Evolutionary conservation across 768 basidiomycete genomes (phyloP), one percentile per base, ranked within the genome.

Genomic region (Tephrocybe sp.): DNA sequence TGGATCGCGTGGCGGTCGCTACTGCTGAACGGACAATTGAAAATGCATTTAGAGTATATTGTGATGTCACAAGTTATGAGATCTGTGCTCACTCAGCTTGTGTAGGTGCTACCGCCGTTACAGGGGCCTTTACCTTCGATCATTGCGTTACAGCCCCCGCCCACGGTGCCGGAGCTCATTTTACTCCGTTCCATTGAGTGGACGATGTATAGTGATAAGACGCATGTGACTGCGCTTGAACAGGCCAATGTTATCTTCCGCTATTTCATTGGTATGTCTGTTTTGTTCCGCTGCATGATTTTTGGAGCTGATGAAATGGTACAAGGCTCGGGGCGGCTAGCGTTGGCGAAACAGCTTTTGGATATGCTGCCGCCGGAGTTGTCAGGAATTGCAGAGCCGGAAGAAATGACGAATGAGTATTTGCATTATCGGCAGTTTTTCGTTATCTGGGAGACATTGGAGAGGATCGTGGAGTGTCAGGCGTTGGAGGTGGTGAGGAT

Each of bases 171-270:
- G 0, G 88, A 92, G 61, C 60, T 69, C 53, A 64, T 89, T 40
- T 73, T 98, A 7, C 75, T 96, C 25, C 82, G 94, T 16, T 89
- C 91, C 0, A 86, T 98, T 41, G 95, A 98, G 60, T 99, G 96
- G 96, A 89, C 95, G 44, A 87, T 83, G 0, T 89, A 89, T 63
- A 73, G 78, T 56, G 79, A 83, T 26, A 69, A 77, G 5, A 98
- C 95, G 1, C 84, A 86, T 54, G 70, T 75, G 9, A 84, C 84
- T 5, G 95, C 94, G 0, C 70, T 98, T 8, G 83, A 89, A 60
- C 91, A 94, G 60, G 85, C 91, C 1, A 95, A 95, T 50, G 86
- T 89, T 32, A 88, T 97, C 51, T 63, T 93, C 49, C 84, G 95
- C 13, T 93, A 92, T 63, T 91, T 97, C 74, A 79, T 98, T 19